A percentile compares a stretch with the other conserved stretches of the same genome.
phyloP scores from a whole-genome alignment of 2,329 filamentous ascomycete genomes.

The Colletotrichum magnum region DNA sequence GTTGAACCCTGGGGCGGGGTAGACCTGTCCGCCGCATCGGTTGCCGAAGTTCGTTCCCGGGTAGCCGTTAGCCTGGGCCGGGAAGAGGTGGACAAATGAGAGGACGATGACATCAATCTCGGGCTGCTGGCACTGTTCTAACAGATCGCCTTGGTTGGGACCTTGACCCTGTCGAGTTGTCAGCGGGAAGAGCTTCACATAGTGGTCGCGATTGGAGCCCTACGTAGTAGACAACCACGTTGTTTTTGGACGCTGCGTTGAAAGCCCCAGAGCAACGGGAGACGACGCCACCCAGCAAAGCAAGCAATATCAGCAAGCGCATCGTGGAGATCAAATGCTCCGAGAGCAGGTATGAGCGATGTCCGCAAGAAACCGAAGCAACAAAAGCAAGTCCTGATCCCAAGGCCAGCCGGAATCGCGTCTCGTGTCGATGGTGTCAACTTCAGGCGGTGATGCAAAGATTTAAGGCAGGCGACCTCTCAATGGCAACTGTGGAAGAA shows the following conservation, averaged over 20 bases:
- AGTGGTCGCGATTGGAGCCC: neutral
- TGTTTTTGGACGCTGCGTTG: slow-evolving; percentile 51
- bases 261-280: slow-evolving; percentile 42
- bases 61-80: slow-evolving; percentile 57
- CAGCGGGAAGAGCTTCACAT: neutral
- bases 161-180: slow-evolving; percentile 54
- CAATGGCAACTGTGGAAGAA: neutral
- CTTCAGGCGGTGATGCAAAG: neutral
- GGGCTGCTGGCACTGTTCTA: slow-evolving; percentile 55
- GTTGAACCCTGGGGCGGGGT: slow-evolving; percentile 50
- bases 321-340: neutral
- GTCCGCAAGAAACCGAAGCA: neutral
- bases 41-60: slow-evolving; percentile 59
- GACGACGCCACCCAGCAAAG: slow-evolving; percentile 16
- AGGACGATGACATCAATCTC: slow-evolving; percentile 59
- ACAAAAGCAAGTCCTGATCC: neutral
- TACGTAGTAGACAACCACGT: slow-evolving; percentile 61
- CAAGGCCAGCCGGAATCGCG: neutral
- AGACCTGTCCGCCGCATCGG: slow-evolving; percentile 52
- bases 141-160: slow-evolving; percentile 52
- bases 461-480: neutral
- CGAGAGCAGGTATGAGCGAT: neutral
- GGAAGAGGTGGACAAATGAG: slow-evolving; percentile 58
- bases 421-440: neutral
- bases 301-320: slow-evolving; percentile 3